Percentiles rank a stretch among this genome's conserved stretches.
phyloP scores from a whole-genome alignment of 495 filamentous ascomycete genomes.

The Cenococcum geophilum region DNA sequence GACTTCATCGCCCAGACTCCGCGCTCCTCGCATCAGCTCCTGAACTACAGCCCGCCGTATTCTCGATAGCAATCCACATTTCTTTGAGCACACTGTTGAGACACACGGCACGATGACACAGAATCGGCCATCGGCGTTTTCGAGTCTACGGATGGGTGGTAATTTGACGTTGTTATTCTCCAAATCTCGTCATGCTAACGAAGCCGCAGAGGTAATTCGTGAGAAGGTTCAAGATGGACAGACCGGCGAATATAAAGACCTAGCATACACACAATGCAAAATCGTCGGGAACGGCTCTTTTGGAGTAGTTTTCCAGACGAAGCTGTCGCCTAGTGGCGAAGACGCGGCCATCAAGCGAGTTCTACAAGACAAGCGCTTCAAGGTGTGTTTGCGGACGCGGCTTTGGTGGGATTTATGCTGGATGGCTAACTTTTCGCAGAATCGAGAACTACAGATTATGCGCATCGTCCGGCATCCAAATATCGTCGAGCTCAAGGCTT shows the following conservation, averaged over 20 bases:
- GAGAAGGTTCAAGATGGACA: conserved; percentile 98
- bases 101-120: conserved; percentile 55
- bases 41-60: conserved; percentile 47
- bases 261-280: conserved; percentile 99
- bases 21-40: conserved; percentile 42
- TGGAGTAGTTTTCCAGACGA: conserved; percentile 97
- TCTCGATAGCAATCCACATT: conserved; percentile 37
- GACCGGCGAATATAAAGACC: conserved; percentile 90
- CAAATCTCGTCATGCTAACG: conserved; percentile 24
- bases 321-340: conserved; percentile 91
- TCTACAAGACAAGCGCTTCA: conserved; percentile 97
- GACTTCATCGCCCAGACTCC: conserved; percentile 41
- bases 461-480: conserved; percentile 97
- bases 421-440: conserved; percentile 53
- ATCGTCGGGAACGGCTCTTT: conserved; percentile 99
- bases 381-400: conserved; percentile 51
- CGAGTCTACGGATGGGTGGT: conserved; percentile 78
- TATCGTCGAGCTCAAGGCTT: conserved; percentile 97
- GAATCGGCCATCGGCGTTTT: conserved; percentile 68
- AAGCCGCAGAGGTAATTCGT: conserved; percentile 77
- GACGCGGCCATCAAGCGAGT: conserved; percentile 99
- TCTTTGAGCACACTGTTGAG: conserved; percentile 18
- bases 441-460: conserved; percentile 99
- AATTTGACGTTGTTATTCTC: conserved; percentile 37
- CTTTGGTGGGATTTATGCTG: not conserved